Conservation (phyloP, 1,284 basidiomycete species). For the Sporisorium reilianum region DNA sequence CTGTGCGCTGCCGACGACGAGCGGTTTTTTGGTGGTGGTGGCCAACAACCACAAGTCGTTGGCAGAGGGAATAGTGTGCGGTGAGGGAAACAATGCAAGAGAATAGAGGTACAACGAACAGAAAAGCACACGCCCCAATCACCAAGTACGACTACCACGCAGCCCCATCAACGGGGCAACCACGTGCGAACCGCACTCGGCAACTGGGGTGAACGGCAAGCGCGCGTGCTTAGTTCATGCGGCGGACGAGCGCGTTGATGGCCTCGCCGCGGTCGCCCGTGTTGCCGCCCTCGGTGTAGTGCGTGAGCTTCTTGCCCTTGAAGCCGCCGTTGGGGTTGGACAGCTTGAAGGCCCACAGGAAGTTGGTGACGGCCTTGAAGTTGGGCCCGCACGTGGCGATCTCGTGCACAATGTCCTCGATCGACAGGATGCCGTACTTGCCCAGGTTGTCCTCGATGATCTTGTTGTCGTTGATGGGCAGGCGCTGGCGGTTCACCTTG, state of each 20-base stretch:
- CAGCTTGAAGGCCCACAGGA: constrained; percentile 99
- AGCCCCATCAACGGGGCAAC: too few relatives aligned
- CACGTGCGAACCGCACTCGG: too few relatives aligned
- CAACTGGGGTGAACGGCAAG: too few relatives aligned
- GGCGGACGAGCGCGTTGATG: constrained; percentile 96
- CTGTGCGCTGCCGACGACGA: constrained; percentile 16
- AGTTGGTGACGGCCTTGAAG: constrained; percentile 90
- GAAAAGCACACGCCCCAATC: constrained; percentile 12
- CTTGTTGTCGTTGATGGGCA: constrained; percentile 92
- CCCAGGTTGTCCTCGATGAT: constrained; percentile 93
- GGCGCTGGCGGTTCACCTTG: constrained; percentile 97
- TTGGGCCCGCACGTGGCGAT: constrained; percentile 95
- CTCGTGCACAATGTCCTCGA: constrained; percentile 98
- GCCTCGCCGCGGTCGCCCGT: constrained; percentile 90
- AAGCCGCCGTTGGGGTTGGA: constrained; percentile 99
- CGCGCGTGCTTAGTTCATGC: constrained; percentile 78
- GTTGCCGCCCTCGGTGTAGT: constrained; percentile 77
- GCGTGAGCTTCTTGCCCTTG: constrained; percentile 94
- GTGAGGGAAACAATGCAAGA: constrained; percentile 25
- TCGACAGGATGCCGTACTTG: constrained; percentile 95
- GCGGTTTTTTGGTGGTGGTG: constrained; percentile 22
- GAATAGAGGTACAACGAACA: constrained; percentile 24
- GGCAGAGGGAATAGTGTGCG: constrained; percentile 28
- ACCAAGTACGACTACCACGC: not conserved
- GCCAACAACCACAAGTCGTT: constrained; percentile 5